Conservation (phyloP, 116 monocot species). For the Trichopus zeylanicus region DNA sequence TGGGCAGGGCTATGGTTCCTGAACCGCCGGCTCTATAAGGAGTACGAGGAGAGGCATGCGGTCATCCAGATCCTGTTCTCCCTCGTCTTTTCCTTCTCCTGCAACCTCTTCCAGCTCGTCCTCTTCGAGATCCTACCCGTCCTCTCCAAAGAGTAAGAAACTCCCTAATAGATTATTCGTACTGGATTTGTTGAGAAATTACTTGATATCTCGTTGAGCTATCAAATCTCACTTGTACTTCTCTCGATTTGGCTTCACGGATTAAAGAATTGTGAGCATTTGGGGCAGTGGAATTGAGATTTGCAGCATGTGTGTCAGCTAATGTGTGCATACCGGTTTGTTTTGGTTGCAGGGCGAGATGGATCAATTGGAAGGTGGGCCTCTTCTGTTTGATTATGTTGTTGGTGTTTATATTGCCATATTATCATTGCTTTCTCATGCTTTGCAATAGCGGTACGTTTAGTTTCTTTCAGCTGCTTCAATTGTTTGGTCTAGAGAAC, state of each 20-base stretch:
- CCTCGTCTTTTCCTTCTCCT: constrained; percentile 92
- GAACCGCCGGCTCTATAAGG: constrained; percentile 87
- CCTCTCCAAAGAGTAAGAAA: constrained; percentile 82
- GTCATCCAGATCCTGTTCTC: constrained; percentile 94
- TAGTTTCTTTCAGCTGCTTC: background rate
- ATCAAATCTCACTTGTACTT: background rate
- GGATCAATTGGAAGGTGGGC: constrained; percentile 92
- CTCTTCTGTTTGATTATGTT: constrained; percentile 79
- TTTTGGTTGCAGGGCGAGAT: constrained; percentile 67
- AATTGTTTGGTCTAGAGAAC: background rate
- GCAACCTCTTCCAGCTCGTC: constrained; percentile 96
- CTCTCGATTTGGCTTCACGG: background rate
- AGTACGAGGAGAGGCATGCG: constrained; percentile 96
- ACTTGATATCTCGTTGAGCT: background rate
- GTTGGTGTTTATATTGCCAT: constrained; percentile 81
- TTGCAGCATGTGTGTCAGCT: too few relatives aligned
- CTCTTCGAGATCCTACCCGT: constrained; percentile 94
- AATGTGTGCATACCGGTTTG: too few relatives aligned
- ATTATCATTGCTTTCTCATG: constrained; percentile 87
- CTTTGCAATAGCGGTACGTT: constrained; percentile 63
- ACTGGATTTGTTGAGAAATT: background rate
- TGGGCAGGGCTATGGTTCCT: constrained; percentile 98
- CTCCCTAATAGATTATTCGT: background rate
- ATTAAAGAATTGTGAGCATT: background rate
- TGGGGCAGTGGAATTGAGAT: too few relatives aligned